A percentile compares a stretch with the other conserved stretches of the same genome.
Conservation (phyloP, 2,329 filamentous ascomycete genomes). For the Bipolaris cookei region DNA sequence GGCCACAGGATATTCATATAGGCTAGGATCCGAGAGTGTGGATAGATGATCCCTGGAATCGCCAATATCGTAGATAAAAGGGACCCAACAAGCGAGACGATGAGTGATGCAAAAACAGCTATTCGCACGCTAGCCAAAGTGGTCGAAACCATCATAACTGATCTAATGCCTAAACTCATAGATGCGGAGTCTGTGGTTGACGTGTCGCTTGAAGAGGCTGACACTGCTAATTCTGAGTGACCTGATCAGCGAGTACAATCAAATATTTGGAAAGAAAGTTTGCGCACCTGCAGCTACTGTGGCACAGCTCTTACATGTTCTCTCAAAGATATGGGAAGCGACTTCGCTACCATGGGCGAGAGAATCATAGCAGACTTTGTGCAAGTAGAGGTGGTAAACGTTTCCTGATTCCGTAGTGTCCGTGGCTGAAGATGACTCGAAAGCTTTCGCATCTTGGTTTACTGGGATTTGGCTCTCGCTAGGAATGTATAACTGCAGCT, state of each 20-base stretch:
- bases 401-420: background rate
- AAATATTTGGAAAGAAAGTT: background rate
- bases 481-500: background rate
- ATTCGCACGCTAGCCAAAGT: slow-evolving; percentile 11
- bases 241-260: background rate
- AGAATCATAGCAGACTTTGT: slow-evolving; percentile 1
- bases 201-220: background rate
- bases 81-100: slow-evolving; percentile 24
- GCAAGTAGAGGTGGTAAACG: slow-evolving; percentile 9
- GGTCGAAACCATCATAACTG: background rate
- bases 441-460: background rate
- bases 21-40: slow-evolving; percentile 29
- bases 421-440: too few species aligned
- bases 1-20: slow-evolving; percentile 27
- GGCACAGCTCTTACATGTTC: slow-evolving; percentile 1
- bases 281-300: background rate
- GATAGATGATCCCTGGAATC: slow-evolving; percentile 29
- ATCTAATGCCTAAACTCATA: background rate
- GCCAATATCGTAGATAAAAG: slow-evolving; percentile 17
- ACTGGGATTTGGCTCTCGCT: background rate
- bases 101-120: slow-evolving; percentile 26
- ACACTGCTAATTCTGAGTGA: background rate
- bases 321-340: background rate
- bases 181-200: background rate
- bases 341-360: background rate